phyloP scores from a whole-genome alignment of 345 rosid genomes.

The Xanthoceras sorbifolium region DNA sequence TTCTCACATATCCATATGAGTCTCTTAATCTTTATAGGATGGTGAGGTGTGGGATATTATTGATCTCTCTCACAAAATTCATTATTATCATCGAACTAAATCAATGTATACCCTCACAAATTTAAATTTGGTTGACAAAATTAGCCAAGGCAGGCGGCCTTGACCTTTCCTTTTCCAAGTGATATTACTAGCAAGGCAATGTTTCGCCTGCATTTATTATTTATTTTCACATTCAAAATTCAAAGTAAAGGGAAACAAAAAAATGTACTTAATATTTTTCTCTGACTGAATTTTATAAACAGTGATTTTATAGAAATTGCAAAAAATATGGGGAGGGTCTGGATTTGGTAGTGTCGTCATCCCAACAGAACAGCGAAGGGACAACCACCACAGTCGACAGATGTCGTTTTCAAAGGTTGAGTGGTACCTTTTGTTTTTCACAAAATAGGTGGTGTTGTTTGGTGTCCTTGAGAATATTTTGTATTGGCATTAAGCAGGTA shows the following conservation, averaged over 20 bases:
- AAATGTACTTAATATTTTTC: no score
- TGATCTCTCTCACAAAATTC: no score
- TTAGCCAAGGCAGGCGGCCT: background rate
- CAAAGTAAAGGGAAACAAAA: no score
- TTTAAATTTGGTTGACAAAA: no score
- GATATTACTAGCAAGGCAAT: background rate
- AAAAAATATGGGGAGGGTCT: background rate
- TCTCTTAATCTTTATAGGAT: no score
- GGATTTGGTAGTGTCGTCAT: background rate
- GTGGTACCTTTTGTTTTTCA: slow-evolving; percentile 28
- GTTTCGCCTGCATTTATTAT: background rate
- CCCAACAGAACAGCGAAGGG: slow-evolving; percentile 23
- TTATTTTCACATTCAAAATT: background rate
- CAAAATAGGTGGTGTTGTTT: slow-evolving; percentile 23
- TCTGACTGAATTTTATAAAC: no score
- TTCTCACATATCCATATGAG: no score
- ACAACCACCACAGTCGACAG: background rate
- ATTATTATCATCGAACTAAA: no score
- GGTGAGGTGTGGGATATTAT: no score
- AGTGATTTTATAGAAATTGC: background rate
- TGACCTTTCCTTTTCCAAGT: background rate
- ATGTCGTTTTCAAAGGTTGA: slow-evolving; percentile 20
- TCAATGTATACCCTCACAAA: no score
- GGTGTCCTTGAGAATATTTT: slow-evolving; percentile 36
- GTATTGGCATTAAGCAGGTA: slow-evolving; percentile 22